Conservation (phyloP, 176 grass and related monocot species). For the Aegilops tauschii region DNA sequence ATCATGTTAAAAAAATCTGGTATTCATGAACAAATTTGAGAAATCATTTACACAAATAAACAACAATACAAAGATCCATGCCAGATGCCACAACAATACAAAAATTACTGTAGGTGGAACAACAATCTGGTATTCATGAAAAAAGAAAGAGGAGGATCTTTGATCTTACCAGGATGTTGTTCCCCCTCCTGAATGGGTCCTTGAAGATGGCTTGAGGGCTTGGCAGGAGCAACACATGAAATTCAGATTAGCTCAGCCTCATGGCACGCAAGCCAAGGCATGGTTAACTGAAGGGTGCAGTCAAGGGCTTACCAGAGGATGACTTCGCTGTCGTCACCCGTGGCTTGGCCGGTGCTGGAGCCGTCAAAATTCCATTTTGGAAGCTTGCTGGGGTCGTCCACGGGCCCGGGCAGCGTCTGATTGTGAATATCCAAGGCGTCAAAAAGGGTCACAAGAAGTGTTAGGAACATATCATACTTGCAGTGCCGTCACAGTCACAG, state of each 20-base stretch:
- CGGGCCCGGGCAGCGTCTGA: conserved; percentile 74
- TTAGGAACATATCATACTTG: background rate
- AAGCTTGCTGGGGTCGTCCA: conserved; percentile 70
- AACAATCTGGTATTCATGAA: background rate
- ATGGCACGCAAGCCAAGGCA: conserved; percentile 11
- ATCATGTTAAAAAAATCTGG: too few relatives aligned
- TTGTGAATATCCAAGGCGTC: background rate
- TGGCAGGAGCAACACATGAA: background rate
- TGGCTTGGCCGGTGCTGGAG: conserved; percentile 91
- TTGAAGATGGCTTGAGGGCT: conserved; percentile 89
- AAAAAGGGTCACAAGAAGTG: background rate
- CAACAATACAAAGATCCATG: background rate
- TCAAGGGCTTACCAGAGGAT: conserved; percentile 63
- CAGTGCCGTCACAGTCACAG: too few relatives aligned
- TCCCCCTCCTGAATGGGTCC: conserved; percentile 91
- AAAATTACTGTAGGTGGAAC: too few relatives aligned
- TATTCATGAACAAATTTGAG: background rate
- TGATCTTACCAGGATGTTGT: conserved; percentile 73
- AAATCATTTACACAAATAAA: background rate
- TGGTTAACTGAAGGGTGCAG: background rate
- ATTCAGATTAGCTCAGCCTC: background rate
- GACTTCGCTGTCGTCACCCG: conserved; percentile 80
- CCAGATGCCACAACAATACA: too few relatives aligned
- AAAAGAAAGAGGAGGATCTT: background rate
- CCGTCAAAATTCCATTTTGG: conserved; percentile 99